These are phyloP conservation scores for Kregervanrija fluxuum DNA, from an alignment of 805 yeast genomes.

Conservation along the genomic window DNA sequence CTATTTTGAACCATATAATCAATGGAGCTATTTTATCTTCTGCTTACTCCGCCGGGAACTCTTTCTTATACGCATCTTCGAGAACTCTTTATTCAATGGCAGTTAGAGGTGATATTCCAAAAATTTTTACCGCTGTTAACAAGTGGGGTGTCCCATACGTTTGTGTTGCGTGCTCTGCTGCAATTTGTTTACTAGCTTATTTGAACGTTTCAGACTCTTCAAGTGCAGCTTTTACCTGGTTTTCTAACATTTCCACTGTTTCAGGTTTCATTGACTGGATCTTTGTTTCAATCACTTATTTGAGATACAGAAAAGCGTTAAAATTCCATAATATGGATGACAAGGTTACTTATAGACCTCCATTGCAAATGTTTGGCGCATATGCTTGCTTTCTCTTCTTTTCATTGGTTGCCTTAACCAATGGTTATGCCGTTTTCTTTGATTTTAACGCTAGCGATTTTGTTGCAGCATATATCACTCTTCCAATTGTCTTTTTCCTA, in stretches of 20 bases:
- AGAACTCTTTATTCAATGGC: constrained; percentile 72
- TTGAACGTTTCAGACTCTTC: constrained; percentile 58
- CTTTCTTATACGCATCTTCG: constrained; percentile 66
- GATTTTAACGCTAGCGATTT: constrained; percentile 44
- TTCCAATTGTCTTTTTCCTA: constrained; percentile 46
- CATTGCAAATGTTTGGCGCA: constrained; percentile 52
- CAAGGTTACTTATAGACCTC: constrained; percentile 50
- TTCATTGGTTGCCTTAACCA: constrained; percentile 38
- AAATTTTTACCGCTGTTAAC: constrained; percentile 52
- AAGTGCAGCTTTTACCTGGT: constrained; percentile 58
- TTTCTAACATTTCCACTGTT: constrained; percentile 57
- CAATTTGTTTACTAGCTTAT: constrained; percentile 49
- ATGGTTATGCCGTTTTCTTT: constrained; percentile 59
- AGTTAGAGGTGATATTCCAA: constrained; percentile 68
- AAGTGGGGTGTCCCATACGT: constrained; percentile 61
- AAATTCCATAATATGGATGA: constrained; percentile 41
- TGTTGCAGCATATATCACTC: constrained; percentile 59
- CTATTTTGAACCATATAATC: constrained; percentile 66
- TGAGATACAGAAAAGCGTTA: constrained; percentile 62
- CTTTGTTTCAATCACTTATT: constrained; percentile 43
- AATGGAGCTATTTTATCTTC: constrained; percentile 60
- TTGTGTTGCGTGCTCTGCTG: constrained; percentile 44
- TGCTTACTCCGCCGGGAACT: constrained; percentile 63
- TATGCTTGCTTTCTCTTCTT: constrained; percentile 40
- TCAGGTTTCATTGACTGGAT: constrained; percentile 67